phyloP scores from a whole-genome alignment of 192 early-diverging fungal species.

The Funneliformis mosseae region DNA sequence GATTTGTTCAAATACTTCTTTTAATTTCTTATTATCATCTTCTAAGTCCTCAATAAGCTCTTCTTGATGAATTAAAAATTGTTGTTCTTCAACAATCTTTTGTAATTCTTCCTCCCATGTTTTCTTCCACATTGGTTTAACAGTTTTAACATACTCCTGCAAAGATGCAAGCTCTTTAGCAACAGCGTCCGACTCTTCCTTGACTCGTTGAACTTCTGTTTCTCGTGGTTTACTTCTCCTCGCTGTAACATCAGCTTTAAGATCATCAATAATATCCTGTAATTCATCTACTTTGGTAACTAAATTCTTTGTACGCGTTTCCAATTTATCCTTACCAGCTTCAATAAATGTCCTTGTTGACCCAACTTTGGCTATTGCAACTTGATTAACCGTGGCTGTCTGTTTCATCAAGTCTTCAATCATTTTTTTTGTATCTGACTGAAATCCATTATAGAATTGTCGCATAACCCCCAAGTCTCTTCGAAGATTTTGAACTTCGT shows the following conservation, averaged over 20 bases:
- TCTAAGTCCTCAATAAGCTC: constrained; percentile 66
- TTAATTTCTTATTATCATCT: constrained; percentile 63
- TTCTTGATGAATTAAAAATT: constrained; percentile 80
- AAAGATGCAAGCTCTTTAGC: constrained; percentile 55
- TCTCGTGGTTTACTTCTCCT: constrained; percentile 65
- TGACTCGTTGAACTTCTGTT: constrained; percentile 55
- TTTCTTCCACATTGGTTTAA: constrained; percentile 76
- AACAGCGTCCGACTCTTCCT: constrained; percentile 54
- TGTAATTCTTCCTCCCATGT: constrained; percentile 86
- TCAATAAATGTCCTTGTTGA: constrained; percentile 58
- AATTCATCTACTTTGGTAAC: constrained; percentile 63
- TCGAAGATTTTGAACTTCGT: constrained; percentile 51
- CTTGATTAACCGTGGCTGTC: constrained; percentile 39
- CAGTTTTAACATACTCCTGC: constrained; percentile 58
- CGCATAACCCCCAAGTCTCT: constrained; percentile 52
- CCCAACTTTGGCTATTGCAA: constrained; percentile 37
- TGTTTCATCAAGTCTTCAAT: constrained; percentile 47
- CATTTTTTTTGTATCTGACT: constrained; percentile 45
- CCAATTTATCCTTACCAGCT: constrained; percentile 59
- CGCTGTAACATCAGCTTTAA: constrained; percentile 74
- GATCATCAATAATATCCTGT: constrained; percentile 67
- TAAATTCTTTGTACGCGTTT: constrained; percentile 51
- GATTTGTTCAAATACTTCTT: constrained; percentile 62
- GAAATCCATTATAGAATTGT: constrained; percentile 56
- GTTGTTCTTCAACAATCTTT: constrained; percentile 77